A percentile compares a stretch with the other conserved stretches of the same genome.
phyloP scores from a whole-genome alignment of 306 rosid species.

The Cicer arietinum region DNA sequence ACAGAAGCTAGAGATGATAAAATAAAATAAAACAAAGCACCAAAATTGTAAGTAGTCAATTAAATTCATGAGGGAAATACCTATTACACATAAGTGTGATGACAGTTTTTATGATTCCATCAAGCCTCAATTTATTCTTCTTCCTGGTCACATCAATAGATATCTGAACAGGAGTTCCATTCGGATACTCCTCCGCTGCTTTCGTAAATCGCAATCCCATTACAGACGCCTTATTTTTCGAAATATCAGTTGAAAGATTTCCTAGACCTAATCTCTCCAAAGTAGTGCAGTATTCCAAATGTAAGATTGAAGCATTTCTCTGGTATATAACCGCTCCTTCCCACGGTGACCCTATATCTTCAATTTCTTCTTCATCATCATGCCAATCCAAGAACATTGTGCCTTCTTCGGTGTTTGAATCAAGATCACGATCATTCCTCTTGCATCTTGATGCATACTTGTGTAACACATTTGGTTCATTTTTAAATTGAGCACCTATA shows the following conservation, averaged over 20 bases:
- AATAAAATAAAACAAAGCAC: background rate
- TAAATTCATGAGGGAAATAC: constrained; percentile 49
- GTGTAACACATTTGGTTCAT: constrained; percentile 30
- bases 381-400: constrained; percentile 49
- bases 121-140: constrained; percentile 81
- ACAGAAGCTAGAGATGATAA: constrained; percentile 27
- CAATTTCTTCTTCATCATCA: constrained; percentile 60
- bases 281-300: constrained; percentile 89
- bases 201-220: constrained; percentile 87
- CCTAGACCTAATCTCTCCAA: constrained; percentile 90
- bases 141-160: constrained; percentile 78
- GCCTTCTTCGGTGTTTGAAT: constrained; percentile 48
- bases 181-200: constrained; percentile 73
- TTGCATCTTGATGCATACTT: constrained; percentile 48
- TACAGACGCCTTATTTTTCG: constrained; percentile 73
- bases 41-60: background rate
- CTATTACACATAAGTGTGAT: constrained; percentile 76
- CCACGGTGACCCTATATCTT: constrained; percentile 71
- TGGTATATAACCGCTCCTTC: constrained; percentile 88
- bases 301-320: constrained; percentile 67
- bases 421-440: constrained; percentile 46
- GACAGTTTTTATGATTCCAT: constrained; percentile 87
- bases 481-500: constrained; percentile 26
- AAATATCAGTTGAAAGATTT: constrained; percentile 67
- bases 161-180: constrained; percentile 92